Evolutionary conservation across 331 rosid species (phyloP).

Genomic region (Pyrus hybrid): DNA sequence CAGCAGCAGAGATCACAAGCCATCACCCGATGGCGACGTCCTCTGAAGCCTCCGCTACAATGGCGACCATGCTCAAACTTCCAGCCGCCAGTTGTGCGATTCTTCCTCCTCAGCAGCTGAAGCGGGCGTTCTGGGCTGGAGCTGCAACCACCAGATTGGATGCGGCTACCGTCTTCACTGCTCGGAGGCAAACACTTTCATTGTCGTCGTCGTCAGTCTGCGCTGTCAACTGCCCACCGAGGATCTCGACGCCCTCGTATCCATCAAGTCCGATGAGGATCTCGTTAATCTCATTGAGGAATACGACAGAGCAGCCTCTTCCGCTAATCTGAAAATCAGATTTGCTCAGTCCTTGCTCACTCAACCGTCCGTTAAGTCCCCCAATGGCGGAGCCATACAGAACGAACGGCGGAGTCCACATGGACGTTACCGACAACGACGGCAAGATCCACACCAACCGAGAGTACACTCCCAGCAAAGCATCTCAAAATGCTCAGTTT

Average conservation of each 20-base stretch:
- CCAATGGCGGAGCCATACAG: constrained; percentile 5
- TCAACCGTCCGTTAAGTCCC: neutral
- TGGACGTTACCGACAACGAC: neutral
- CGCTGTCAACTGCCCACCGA: constrained; percentile 90
- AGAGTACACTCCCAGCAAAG: constrained; percentile 26
- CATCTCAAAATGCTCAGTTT: too few species aligned
- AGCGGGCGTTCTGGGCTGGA: neutral
- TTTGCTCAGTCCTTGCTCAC: neutral
- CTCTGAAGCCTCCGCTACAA: neutral
- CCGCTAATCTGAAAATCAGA: constrained; percentile 52
- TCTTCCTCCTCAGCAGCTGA: neutral
- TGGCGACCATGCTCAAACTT: constrained; percentile 2
- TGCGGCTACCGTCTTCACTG: neutral
- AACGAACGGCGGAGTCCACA: constrained; percentile 7
- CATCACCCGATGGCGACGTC: too few species aligned
- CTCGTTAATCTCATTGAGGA: constrained; percentile 85
- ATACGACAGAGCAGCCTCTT: constrained; percentile 48
- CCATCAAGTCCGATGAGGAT: constrained; percentile 85
- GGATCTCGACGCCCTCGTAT: constrained; percentile 86
- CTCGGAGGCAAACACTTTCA: neutral
- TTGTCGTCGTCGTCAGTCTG: constrained; percentile 5
- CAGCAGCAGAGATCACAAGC: too few species aligned
- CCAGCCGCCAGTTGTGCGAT: neutral
- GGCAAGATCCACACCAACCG: neutral
- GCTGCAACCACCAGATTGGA: neutral